phyloP scores from a whole-genome alignment of 345 rosid genomes.

The Acer campestre region DNA sequence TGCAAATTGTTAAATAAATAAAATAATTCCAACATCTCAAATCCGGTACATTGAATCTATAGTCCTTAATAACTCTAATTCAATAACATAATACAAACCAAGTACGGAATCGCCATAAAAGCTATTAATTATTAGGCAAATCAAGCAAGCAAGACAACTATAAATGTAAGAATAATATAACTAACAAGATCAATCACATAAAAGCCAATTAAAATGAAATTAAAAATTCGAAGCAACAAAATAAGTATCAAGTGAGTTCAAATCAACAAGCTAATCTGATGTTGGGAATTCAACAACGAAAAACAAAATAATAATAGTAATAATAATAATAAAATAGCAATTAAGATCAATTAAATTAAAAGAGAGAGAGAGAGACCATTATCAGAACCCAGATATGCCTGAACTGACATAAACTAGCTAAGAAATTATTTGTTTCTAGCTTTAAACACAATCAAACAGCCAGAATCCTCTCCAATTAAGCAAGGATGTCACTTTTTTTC shows the following conservation, averaged over 20 bases:
- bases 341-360: neutral
- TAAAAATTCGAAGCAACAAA: neutral
- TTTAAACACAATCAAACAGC: constrained; percentile 5
- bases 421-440: neutral
- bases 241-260: neutral
- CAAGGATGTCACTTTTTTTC: neutral
- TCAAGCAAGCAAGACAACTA: neutral
- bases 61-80: constrained; percentile 10
- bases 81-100: neutral
- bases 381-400: constrained; percentile 20
- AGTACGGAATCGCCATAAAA: neutral
- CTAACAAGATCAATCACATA: neutral
- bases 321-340: neutral
- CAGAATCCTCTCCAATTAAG: neutral
- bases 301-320: neutral
- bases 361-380: neutral
- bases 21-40: neutral
- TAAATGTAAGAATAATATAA: constrained; percentile 1
- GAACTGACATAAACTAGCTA: neutral
- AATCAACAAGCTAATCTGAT: neutral
- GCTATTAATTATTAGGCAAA: neutral
- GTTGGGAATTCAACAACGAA: neutral
- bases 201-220: neutral
- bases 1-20: neutral
- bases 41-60: constrained; percentile 22